Evolutionary conservation across 345 rosid species (phyloP).

Genomic region (Euphorbia peplus): DNA sequence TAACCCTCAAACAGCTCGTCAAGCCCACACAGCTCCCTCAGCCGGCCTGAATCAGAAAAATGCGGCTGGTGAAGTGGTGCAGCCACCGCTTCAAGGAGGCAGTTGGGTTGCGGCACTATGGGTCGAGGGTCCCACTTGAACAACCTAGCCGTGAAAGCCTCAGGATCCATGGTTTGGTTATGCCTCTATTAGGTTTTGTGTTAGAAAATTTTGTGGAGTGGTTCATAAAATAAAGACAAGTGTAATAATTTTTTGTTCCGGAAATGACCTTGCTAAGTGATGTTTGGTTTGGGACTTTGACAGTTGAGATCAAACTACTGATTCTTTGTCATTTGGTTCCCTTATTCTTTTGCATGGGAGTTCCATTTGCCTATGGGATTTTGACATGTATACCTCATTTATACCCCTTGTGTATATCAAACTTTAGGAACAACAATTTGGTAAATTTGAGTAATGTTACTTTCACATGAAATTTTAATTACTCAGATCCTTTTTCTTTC

Average conservation of each 20-base stretch:
- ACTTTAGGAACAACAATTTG: too few species aligned
- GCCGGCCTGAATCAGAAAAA: constrained; percentile 38
- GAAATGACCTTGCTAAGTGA: neutral
- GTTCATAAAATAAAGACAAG: too few species aligned
- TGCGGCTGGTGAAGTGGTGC: constrained; percentile 22
- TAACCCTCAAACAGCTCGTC: constrained; percentile 81
- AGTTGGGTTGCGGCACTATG: constrained; percentile 25
- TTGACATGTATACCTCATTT: constrained; percentile 4
- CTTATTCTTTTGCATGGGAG: neutral
- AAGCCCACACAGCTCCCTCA: constrained; percentile 60
- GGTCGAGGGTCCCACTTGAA: constrained; percentile 76
- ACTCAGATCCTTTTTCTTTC: too few species aligned
- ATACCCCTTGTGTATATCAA: too few species aligned
- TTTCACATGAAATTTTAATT: too few species aligned
- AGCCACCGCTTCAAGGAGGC: constrained; percentile 19
- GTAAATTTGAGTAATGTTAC: too few species aligned
- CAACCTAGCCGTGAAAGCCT: constrained; percentile 64
- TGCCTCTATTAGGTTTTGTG: too few species aligned
- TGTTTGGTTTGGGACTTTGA: constrained; percentile 35
- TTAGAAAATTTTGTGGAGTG: too few species aligned
- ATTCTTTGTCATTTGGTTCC: constrained; percentile 25
- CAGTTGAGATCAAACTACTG: constrained; percentile 54
- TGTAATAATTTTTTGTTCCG: too few species aligned
- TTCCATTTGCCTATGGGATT: neutral
- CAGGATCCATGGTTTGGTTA: constrained; percentile 88